A percentile compares a stretch with the other conserved stretches of the same genome.
Conservation (phyloP, 768 basidiomycete species). For the Agaricus sinodeliciosus region DNA sequence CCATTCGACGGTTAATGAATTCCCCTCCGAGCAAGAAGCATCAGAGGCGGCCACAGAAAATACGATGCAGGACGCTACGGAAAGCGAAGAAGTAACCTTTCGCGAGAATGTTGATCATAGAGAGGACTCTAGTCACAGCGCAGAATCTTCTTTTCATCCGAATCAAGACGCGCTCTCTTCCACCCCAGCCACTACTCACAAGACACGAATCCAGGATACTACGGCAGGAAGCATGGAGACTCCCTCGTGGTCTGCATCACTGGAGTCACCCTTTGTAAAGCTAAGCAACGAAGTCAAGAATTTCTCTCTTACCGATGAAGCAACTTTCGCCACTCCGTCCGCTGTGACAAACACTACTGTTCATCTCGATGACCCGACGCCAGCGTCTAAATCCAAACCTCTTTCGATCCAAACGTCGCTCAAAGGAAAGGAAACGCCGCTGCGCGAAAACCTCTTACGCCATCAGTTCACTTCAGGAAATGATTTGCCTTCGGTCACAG, state of each 20-base stretch:
- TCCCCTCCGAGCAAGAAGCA: constrained; percentile 34
- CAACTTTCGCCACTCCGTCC: constrained; percentile 14
- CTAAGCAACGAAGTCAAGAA: constrained; percentile 57
- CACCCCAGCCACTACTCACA: constrained; percentile 57
- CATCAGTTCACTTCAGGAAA: constrained; percentile 39
- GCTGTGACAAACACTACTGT: constrained; percentile 14
- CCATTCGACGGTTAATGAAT: constrained; percentile 49
- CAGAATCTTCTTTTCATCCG: constrained; percentile 72
- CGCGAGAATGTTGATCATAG: constrained; percentile 16
- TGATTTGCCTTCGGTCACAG: constrained; percentile 31
- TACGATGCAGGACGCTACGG: constrained; percentile 10
- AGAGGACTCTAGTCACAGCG: constrained; percentile 39
- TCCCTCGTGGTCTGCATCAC: constrained; percentile 64
- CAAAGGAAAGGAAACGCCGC: constrained; percentile 41
- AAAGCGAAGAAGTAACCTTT: constrained; percentile 21
- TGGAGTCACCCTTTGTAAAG: constrained; percentile 69
- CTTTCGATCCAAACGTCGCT: constrained; percentile 18
- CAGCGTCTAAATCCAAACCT: constrained; percentile 14
- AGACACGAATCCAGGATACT: constrained; percentile 29
- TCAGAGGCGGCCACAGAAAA: constrained; percentile 15
- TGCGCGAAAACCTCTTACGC: constrained; percentile 45
- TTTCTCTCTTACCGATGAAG: constrained; percentile 38
- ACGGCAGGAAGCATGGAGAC: constrained; percentile 36
- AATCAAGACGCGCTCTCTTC: constrained; percentile 69
- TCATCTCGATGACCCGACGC: constrained; percentile 6